These are phyloP conservation scores for Cryptococcus sp. DNA, from an alignment of 1,284 basidiomycete genomes.

Conservation along the genomic window DNA sequence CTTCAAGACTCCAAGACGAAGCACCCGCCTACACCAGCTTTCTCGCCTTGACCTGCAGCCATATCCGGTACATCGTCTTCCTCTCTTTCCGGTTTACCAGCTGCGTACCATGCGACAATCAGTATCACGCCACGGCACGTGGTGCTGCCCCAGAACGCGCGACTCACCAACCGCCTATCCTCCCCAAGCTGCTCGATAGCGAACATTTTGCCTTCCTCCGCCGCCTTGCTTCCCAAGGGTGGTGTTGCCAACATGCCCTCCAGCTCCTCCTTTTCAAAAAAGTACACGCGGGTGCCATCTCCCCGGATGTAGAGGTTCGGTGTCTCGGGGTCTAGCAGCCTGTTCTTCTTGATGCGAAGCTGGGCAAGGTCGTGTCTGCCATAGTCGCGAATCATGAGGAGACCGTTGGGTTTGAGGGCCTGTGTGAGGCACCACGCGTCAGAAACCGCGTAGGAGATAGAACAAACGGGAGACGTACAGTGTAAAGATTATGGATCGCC, in stretches of 20 bases:
- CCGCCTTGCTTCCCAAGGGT: constrained; percentile 18
- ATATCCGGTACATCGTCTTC: constrained; percentile 92
- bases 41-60: constrained; percentile 85
- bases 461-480: constrained; percentile 52
- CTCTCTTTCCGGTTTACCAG: constrained; percentile 87
- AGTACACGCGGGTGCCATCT: constrained; percentile 94
- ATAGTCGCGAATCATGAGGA: constrained; percentile 87
- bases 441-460: not conserved
- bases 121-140: constrained; percentile 52
- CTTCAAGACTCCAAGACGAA: too few species aligned
- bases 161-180: constrained; percentile 67
- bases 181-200: constrained; percentile 71
- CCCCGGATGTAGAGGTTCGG: constrained; percentile 94
- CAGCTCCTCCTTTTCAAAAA: constrained; percentile 82
- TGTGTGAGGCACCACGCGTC: constrained; percentile 36
- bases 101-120: constrained; percentile 12
- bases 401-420: constrained; percentile 86
- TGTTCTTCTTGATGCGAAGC: constrained; percentile 81
- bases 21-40: constrained; percentile 47
- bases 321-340: constrained; percentile 86
- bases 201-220: constrained; percentile 55
- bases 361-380: constrained; percentile 92
- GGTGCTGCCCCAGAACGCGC: not conserved
- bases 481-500: constrained; percentile 79
- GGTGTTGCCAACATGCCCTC: constrained; percentile 70